phyloP scores from a whole-genome alignment of 1,284 basidiomycete genomes.

The Singerocomus rubriflavus region DNA sequence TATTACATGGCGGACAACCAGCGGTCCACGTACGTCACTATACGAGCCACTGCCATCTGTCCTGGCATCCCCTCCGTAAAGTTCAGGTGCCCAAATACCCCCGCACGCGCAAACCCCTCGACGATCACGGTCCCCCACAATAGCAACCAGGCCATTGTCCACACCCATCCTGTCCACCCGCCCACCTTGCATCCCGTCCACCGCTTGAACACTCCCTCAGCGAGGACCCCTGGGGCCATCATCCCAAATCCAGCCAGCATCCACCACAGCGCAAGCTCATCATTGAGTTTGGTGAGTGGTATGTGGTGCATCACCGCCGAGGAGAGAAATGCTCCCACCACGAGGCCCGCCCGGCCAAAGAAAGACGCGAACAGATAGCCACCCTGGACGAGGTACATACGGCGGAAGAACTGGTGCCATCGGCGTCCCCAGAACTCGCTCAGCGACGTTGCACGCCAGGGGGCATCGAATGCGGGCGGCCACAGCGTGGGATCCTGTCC shows the following conservation, averaged over 20 bases:
- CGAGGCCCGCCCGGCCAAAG: constrained; percentile 42
- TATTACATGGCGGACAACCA: too few relatives aligned
- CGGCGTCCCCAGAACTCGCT: too few relatives aligned
- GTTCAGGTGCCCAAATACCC: constrained; percentile 32
- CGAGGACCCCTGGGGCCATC: constrained; percentile 46
- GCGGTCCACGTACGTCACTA: too few relatives aligned
- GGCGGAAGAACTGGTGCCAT: constrained; percentile 19
- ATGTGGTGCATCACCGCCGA: constrained; percentile 54
- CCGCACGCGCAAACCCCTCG: constrained; percentile 48
- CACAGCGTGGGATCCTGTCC: too few relatives aligned
- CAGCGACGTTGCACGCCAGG: too few relatives aligned
- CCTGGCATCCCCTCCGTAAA: too few relatives aligned
- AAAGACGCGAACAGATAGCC: constrained; percentile 32
- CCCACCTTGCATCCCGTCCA: constrained; percentile 38
- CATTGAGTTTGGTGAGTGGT: constrained; percentile 49
- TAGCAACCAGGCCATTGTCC: constrained; percentile 47
- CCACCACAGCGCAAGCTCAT: constrained; percentile 40
- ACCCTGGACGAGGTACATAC: constrained; percentile 25
- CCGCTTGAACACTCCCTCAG: constrained; percentile 37
- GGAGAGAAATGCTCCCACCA: constrained; percentile 52
- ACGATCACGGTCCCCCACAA: constrained; percentile 45
- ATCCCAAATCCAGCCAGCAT: constrained; percentile 54
- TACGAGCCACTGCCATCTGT: too few relatives aligned
- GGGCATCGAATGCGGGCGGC: too few relatives aligned
- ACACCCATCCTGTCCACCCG: constrained; percentile 45